Evolutionary conservation across 2,329 filamentous ascomycete genomes (phyloP), one percentile per base, ranked within the genome.

Genomic region (Penicillium sp.): DNA sequence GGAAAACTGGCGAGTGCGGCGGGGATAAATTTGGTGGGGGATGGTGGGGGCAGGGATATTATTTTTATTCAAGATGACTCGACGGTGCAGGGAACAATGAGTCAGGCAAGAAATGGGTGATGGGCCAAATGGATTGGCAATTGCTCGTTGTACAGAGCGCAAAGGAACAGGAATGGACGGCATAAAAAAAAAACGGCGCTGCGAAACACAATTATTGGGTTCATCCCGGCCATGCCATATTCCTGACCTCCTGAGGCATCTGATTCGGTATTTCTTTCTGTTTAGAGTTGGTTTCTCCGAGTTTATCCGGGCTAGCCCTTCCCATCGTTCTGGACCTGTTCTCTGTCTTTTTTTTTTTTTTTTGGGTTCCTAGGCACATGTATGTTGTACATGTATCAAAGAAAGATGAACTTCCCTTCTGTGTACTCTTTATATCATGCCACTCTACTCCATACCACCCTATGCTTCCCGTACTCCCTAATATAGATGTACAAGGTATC

Each of bases 111-210:
- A 48, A 54, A 57, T 26, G 31, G 60, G 55, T 28, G 57, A 37
- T 30, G 50, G 53, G 48, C 58, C 55, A 60, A 49, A 58, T 48
- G 41, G 46, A 53, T n/a, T 61, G 42, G 56, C 58, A 62, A 71
- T 60, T 60, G 70, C 62, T 69, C 65, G 67, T 67, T 60, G 66
- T 60, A 61, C 58, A 55, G 65, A 64, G 65, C 65, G 65, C 50
- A 63, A 52, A 55, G 65, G 60, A 49, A 58, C 58, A 59, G 65
- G 44, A 55, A 62, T 50, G 59, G 53, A 63, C 67, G 64, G 67
- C 71, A 73, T 73, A 64, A 65, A 72, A 61, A 54, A 58, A 54
- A 52, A 56, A 49, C 47, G 50, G 58, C 54, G 55, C 48, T 53
- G 50, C 53, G 56, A 58, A 56, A 55, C 37, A 38, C 14, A 44